A percentile compares a stretch with the other conserved stretches of the same genome.
These are phyloP conservation scores for Beauveria caledonica DNA, from an alignment of 2,329 filamentous ascomycete genomes.

Conservation along the genomic window DNA sequence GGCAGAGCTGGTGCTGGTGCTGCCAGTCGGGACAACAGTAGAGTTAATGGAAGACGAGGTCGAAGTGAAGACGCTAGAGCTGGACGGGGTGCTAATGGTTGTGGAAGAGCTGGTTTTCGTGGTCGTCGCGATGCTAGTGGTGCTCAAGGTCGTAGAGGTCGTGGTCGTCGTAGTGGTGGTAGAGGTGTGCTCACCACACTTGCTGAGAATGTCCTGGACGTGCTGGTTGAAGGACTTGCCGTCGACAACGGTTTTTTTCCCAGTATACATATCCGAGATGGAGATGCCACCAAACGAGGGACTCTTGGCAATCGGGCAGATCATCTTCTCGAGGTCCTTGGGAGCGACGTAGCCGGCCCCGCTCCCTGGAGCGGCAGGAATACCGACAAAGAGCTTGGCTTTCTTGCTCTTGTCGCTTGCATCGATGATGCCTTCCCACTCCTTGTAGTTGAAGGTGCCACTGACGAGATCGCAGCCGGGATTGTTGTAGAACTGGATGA, in stretches of 20 bases:
- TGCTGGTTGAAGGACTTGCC: conserved; percentile 31
- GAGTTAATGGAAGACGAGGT: background rate
- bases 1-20: background rate
- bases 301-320: conserved; percentile 30
- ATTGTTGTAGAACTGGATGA: conserved; percentile 45
- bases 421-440: conserved; percentile 30
- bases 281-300: conserved; percentile 38
- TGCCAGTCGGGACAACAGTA: too few species aligned
- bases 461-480: conserved; percentile 27
- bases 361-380: conserved; percentile 29
- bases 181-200: conserved; percentile 26
- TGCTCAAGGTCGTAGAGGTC: conserved; percentile 10
- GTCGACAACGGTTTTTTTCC: conserved; percentile 21
- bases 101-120: conserved; percentile 1
- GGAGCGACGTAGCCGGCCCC: conserved; percentile 31
- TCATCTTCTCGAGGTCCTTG: conserved; percentile 25
- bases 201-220: conserved; percentile 28
- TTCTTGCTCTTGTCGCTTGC: conserved; percentile 27
- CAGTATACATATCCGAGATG: conserved; percentile 35
- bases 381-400: conserved; percentile 38
- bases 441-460: conserved; percentile 34
- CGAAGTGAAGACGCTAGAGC: background rate
- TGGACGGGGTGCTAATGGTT: conserved; percentile 13
- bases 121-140: conserved; percentile 1
- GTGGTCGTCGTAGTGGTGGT: conserved; percentile 15